Evolutionary conservation across 441 rosid genomes (phyloP).

Genomic region (Populus tomentosa): DNA sequence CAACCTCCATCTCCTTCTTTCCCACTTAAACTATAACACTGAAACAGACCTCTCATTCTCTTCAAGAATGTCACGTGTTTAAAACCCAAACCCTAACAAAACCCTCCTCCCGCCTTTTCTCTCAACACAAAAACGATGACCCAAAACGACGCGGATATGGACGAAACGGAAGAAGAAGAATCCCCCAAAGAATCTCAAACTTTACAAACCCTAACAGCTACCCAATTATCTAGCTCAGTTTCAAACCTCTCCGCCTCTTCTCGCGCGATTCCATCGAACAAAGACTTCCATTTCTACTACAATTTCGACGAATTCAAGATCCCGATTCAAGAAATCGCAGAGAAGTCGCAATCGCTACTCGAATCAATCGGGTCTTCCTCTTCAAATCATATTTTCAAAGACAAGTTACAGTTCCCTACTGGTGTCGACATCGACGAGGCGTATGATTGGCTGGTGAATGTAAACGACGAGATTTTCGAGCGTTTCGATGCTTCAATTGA

Average conservation of each 20-base stretch:
- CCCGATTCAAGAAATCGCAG: conserved; percentile 46
- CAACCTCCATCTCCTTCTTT: not conserved
- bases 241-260: conserved; percentile 59
- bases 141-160: conserved; percentile 4
- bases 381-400: conserved; percentile 27
- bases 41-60: not conserved
- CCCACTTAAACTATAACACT: not conserved
- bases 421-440: conserved; percentile 50
- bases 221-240: conserved; percentile 44
- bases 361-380: conserved; percentile 51
- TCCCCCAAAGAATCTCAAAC: conserved; percentile 2
- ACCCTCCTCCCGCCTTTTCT: not conserved
- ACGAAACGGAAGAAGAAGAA: conserved; percentile 3
- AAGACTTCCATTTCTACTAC: conserved; percentile 75
- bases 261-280: conserved; percentile 53
- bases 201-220: conserved; percentile 30
- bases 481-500: conserved; percentile 56
- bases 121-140: conserved; percentile 3
- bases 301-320: conserved; percentile 71
- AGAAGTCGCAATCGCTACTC: conserved; percentile 49
- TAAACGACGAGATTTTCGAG: conserved; percentile 65
- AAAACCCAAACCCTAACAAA: not conserved
- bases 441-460: conserved; percentile 65
- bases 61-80: not conserved
- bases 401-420: conserved; percentile 9